Evolutionary conservation across 208 protist genomes (phyloP).

Genomic region (Leishmania martiniquensis): DNA sequence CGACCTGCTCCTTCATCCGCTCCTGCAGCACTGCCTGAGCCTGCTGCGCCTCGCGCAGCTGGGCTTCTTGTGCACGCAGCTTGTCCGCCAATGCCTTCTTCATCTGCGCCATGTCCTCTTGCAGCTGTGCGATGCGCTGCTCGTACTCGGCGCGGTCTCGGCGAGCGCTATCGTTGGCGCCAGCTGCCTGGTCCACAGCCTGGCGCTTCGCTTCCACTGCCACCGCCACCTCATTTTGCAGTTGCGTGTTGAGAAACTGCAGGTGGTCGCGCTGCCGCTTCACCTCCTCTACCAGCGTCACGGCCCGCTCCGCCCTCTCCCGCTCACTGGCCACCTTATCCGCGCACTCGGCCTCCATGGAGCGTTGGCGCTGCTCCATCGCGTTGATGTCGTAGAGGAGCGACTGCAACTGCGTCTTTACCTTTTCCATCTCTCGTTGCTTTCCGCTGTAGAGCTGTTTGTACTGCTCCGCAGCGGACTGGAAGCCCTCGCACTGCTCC

Average conservation of each 20-base stretch:
- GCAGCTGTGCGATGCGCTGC: slow-evolving; percentile 22
- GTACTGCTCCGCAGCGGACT: slow-evolving; percentile 50
- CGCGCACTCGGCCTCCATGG: slow-evolving; percentile 35
- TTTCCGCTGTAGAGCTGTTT: slow-evolving; percentile 55
- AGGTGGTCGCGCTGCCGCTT: slow-evolving; percentile 55
- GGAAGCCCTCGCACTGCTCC: slow-evolving; percentile 50
- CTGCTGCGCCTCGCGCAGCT: slow-evolving; percentile 44
- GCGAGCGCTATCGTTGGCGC: slow-evolving; percentile 17
- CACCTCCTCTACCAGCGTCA: slow-evolving; percentile 38
- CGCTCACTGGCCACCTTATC: slow-evolving; percentile 32
- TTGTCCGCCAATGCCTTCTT: slow-evolving; percentile 34
- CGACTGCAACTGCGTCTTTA: slow-evolving; percentile 38
- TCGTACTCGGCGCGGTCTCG: slow-evolving; percentile 19
- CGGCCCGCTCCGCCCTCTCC: slow-evolving; percentile 31
- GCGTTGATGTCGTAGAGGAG: slow-evolving; percentile 38
- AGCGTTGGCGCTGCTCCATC: slow-evolving; percentile 37
- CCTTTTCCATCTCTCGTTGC: slow-evolving; percentile 37
- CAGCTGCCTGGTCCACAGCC: slow-evolving; percentile 25
- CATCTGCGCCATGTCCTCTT: slow-evolving; percentile 37
- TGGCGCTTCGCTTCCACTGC: slow-evolving; percentile 32
- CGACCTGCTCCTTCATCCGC: slow-evolving; percentile 31
- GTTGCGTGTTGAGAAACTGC: slow-evolving; percentile 47
- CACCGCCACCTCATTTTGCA: slow-evolving; percentile 38
- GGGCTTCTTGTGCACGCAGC: slow-evolving; percentile 30
- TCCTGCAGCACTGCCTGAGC: slow-evolving; percentile 37